phyloP scores from a whole-genome alignment of 352 stramenopile species.

The Globisporangium spiculum region DNA sequence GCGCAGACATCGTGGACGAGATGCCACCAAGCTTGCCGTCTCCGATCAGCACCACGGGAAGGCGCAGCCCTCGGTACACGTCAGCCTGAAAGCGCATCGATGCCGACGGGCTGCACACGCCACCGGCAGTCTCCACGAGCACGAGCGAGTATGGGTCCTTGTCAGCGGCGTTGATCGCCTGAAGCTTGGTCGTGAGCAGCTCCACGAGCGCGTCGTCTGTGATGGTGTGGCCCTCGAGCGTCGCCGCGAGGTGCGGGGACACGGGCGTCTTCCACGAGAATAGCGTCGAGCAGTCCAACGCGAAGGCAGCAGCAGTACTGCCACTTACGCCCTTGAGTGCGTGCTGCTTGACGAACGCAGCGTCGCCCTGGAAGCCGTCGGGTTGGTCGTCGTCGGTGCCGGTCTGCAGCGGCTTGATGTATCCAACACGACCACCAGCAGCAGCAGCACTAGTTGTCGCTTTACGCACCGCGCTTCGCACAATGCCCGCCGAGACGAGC shows the following conservation, averaged over 20 bases:
- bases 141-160: slow-evolving; percentile 44
- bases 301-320: slow-evolving; percentile 5
- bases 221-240: slow-evolving; percentile 83
- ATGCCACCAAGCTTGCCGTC: slow-evolving; percentile 96
- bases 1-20: slow-evolving; percentile 90
- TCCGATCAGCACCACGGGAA: slow-evolving; percentile 94
- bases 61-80: slow-evolving; percentile 87
- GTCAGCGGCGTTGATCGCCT: slow-evolving; percentile 32
- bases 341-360: slow-evolving; percentile 79
- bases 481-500: slow-evolving; percentile 92
- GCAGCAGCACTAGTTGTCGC: neutral
- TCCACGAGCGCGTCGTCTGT: slow-evolving; percentile 86
- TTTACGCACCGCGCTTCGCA: slow-evolving; percentile 56
- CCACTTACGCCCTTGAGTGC: slow-evolving; percentile 13
- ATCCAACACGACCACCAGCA: slow-evolving; percentile 43
- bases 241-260: slow-evolving; percentile 92
- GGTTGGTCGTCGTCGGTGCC: slow-evolving; percentile 60
- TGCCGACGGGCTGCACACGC: slow-evolving; percentile 89
- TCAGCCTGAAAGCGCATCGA: slow-evolving; percentile 91
- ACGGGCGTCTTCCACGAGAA: slow-evolving; percentile 94
- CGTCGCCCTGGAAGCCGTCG: slow-evolving; percentile 68
- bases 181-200: slow-evolving; percentile 58
- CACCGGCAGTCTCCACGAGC: slow-evolving; percentile 95
- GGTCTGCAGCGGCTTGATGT: slow-evolving; percentile 98
- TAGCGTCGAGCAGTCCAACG: slow-evolving; percentile 79